These are phyloP conservation scores for Viridothelium virens DNA, from an alignment of 495 filamentous ascomycete genomes.

Conservation along the genomic window DNA sequence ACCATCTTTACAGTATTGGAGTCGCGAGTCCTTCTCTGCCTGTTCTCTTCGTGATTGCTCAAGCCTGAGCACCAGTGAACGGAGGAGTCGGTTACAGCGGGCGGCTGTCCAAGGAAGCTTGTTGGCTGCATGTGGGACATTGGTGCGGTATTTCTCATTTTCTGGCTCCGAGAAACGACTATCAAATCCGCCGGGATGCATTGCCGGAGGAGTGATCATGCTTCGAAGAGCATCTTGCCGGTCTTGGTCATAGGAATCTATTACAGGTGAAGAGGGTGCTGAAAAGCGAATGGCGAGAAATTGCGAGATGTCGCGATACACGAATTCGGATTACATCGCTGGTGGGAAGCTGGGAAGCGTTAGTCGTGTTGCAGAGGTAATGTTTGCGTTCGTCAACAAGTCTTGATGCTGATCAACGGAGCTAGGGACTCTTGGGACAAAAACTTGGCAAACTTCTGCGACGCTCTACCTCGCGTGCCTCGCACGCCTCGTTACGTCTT, in stretches of 20 bases:
- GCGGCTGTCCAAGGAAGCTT: background rate
- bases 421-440: background rate
- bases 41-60: background rate
- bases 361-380: background rate
- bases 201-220: background rate
- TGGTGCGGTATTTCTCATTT: background rate
- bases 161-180: background rate
- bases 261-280: background rate
- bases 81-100: background rate
- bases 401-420: background rate
- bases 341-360: no score
- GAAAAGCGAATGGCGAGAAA: no score
- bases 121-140: background rate
- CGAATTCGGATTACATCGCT: background rate
- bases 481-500: no score
- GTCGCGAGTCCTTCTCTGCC: background rate
- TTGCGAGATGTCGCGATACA: no score
- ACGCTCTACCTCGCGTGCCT: no score
- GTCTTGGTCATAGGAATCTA: no score
- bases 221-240: background rate
- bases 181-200: background rate
- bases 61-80: background rate
- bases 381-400: constrained; percentile 6
- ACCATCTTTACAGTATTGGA: background rate
- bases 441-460: background rate